Base-by-base conservation (phyloP, 768 basidiomycete genomes). In the Pleurotus salmoneostramineus region DNA sequence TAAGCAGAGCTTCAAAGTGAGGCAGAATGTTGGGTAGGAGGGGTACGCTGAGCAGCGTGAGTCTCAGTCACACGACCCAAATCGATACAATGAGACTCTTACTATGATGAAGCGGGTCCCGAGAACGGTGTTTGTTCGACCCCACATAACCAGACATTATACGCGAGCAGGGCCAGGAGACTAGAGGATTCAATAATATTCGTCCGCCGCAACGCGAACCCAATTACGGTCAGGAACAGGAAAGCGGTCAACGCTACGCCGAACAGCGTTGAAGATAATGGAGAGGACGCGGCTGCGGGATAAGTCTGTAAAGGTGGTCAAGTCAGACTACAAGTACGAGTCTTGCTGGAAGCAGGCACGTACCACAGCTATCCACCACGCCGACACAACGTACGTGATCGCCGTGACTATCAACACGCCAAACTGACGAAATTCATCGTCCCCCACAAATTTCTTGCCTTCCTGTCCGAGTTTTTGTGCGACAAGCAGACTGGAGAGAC, bases 131-230 rank as follows among this genome's bases (percentile, higher is more conserved):
- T 81, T 62, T 84, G 82, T 68, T 90, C 88, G 62, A 89, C 87
- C 14, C 90, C 90, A 66, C 91, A 93, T 35, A 94, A 77, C 93
- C 93, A 95, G 35, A 95, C 82, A 62, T 93, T 93, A 70, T 92
- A 94, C 5, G 93, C 91, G 43, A 97, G 82, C 69, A 95, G 93
- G 31, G 95, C 77, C 3, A 92, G 88, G 31, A 98, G 83, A 49
- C 91, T 85, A 2, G 90, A 87, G 3, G 93, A 93, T 70, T 98
- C 95, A 56, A 97, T 88, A 50, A 96, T 89, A 65, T 96, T 96
- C 43, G 95, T 96, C 52, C 92, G 81, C 56, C 93, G 84, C 61
- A 95, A 71, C 6, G 84, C 85, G 70, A 98, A 95, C 5, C 95
- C 95, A 61, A 98, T 96, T 63, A 91, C 78, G 1, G 94, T 94